Base-by-base conservation (phyloP, 1,284 basidiomycete species). In the Boletus mariae region DNA sequence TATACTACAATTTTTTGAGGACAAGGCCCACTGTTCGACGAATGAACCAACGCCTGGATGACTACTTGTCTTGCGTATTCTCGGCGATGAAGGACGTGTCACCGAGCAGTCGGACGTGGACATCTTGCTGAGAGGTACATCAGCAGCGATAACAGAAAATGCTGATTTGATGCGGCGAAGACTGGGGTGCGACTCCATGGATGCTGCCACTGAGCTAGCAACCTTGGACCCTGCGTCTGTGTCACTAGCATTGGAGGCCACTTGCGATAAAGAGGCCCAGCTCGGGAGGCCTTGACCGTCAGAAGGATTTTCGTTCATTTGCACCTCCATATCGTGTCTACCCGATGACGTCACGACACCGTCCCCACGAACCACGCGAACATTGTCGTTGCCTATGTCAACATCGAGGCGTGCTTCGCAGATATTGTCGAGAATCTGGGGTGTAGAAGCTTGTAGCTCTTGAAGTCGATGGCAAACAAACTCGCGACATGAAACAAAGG, bases 401-500 rank as follows among this genome's bases (percentile, higher is more conserved):
- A 77, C 66, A 56, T 82, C 84, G 20, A 90, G 74, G 26, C 72
- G 75, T 43, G 72, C 73, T 66, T 87, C 83, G 4, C 80, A 80
- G n/a, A 73, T 66, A n/a, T 70, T 68, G 37, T 76, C 79, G 41
- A 89, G 75, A 31, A 71, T 63, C 56, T 79, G 76, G 25, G 80
- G 79, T 10, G 73, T 74, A 5, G 73, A 71, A 11, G 63, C 69
- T 62, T 83, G 78, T 28, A 76, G 62, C 46, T 75, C 73, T 3
- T 81, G 80, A 29, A 87, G 73, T 40, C 80, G 75, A 31, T 78
- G 74, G 46, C 80, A 80, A 52, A 94, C 83, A 61, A 92, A 95
- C 51, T 84, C 76, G 20, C 84, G 82, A 70, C 90, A 83, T n/a
- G 86, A 83, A 57, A 80, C 69, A 69, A 94, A 92, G 0, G 94